Base-by-base conservation (phyloP, 352 stramenopile genomes). In the Phytophthora pseudosyringae region DNA sequence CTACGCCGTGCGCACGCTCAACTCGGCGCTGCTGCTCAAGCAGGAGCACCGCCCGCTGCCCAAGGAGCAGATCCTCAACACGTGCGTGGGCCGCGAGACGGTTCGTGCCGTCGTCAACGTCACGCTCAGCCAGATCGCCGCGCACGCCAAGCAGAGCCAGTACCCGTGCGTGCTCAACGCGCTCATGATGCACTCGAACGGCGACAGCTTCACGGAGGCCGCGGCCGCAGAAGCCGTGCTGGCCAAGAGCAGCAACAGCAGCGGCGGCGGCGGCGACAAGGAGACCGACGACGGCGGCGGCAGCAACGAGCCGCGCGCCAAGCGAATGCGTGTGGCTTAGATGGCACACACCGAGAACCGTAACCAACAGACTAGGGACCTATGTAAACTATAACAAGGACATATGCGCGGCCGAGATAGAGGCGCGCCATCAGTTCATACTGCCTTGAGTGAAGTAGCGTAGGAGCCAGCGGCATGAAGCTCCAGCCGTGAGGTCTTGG, bases 111-210 rank as follows among this genome's bases (percentile, higher is more conserved):
- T 94, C 15, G 86, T 94, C 16, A 88, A 91, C 67, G 83, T 94
- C 36, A 92, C 86, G n/a, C 76, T 94, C 15, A 88, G 75, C 56
- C 80, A 88, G 61, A 80, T 94, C 35, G 70, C 73, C 0, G 62
- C 81, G 9, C 65, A 80, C 47, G 74, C 71, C 43, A 85, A 83
- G 72, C 73, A 84, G 59, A 76, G 75, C 43, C 81, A 92, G 59
- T 93, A 90, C 50, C 83, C 86, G 29, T 93, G 86, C 53, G 82
- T 93, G 16, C 75, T 94, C 29, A 92, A 94, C 59, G 86, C 86
- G 36, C 77, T 93, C n/a, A 85, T 93, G 69, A 83, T 91, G 64
- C 83, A 90, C 67, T 78, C 80, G 18, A 91, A 89, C 50, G 83
- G 83, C 58, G 80, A 89, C 18, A 78, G 78, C 50, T 88, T 89